Evolutionary conservation across 345 rosid genomes (phyloP).

Genomic region (Litchi chinensis): DNA sequence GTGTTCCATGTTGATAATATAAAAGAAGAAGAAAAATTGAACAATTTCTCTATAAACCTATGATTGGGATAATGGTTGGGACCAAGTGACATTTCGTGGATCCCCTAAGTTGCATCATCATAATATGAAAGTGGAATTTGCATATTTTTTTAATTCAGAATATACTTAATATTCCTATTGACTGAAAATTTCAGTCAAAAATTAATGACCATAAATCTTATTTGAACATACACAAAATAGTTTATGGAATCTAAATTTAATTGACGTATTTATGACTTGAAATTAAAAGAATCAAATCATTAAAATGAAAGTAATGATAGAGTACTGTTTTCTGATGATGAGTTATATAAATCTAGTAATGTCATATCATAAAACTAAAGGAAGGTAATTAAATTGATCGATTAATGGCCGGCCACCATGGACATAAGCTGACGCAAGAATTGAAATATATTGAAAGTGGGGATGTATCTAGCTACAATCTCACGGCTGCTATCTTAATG

Average conservation of each 20-base stretch:
- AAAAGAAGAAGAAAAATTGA: neutral
- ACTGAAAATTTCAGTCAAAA: neutral
- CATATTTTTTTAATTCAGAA: neutral
- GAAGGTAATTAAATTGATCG: no score
- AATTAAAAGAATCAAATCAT: no score
- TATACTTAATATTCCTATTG: conserved; percentile 2
- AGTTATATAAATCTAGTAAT: no score
- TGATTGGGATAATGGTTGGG: conserved; percentile 11
- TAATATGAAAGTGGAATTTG: conserved; percentile 25
- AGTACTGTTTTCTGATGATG: neutral
- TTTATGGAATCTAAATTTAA: no score
- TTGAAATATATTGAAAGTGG: neutral
- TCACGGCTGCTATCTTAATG: neutral
- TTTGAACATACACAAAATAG: no score
- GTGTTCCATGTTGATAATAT: neutral
- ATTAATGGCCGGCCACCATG: neutral
- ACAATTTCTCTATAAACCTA: no score
- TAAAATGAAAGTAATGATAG: neutral
- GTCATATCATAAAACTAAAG: no score
- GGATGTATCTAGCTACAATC: neutral
- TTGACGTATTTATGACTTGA: no score
- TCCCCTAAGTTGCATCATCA: no score
- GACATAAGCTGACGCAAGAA: conserved; percentile 5
- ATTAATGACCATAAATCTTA: no score
- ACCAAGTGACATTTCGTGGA: no score